phyloP scores from a whole-genome alignment of 2,329 filamentous ascomycete genomes.

The Waltergamsia citrina region DNA sequence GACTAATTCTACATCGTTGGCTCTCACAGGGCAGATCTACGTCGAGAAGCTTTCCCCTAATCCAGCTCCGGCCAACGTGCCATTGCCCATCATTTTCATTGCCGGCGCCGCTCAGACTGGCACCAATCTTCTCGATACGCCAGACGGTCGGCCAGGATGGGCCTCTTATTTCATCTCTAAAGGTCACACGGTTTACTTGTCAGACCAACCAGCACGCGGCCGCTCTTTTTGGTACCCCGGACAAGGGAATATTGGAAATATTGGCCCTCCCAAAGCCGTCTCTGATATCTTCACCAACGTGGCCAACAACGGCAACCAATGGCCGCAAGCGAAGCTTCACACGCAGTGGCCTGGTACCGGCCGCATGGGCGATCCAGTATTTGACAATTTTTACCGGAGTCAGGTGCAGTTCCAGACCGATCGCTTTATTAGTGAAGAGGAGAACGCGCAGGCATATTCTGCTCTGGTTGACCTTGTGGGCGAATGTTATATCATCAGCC shows the following conservation, averaged over 20 bases:
- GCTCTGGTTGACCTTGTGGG: conserved; percentile 14
- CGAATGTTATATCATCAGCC: conserved; percentile 17
- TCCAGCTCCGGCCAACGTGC: conserved; percentile 8
- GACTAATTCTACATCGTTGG: conserved; percentile 8
- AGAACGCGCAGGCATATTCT: conserved; percentile 9
- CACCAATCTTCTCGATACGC: conserved; percentile 25
- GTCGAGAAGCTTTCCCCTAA: conserved; percentile 20
- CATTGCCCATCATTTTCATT: conserved; percentile 19
- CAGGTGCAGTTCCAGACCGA: conserved; percentile 9
- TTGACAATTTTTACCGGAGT: conserved; percentile 33
- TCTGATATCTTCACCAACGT: conserved; percentile 17
- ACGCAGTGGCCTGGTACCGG: conserved; percentile 22
- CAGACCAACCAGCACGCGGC: conserved; percentile 23
- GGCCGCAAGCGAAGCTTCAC: conserved; percentile 20
- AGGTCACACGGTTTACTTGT: conserved; percentile 29
- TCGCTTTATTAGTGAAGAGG: conserved; percentile 10
- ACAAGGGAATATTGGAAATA: conserved; percentile 14
- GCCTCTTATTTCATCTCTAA: conserved; percentile 27
- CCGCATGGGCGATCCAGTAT: conserved; percentile 28
- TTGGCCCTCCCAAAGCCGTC: conserved; percentile 12
- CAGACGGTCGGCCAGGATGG: conserved; percentile 29
- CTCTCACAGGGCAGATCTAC: conserved; percentile 16
- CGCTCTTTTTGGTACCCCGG: conserved; percentile 17
- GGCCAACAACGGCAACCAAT: conserved; percentile 12
- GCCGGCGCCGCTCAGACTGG: conserved; percentile 18